Evolutionary conservation across 208 protist genomes (phyloP), one percentile per base, ranked within the genome.

Genomic region (Leishmania gerbilli): DNA sequence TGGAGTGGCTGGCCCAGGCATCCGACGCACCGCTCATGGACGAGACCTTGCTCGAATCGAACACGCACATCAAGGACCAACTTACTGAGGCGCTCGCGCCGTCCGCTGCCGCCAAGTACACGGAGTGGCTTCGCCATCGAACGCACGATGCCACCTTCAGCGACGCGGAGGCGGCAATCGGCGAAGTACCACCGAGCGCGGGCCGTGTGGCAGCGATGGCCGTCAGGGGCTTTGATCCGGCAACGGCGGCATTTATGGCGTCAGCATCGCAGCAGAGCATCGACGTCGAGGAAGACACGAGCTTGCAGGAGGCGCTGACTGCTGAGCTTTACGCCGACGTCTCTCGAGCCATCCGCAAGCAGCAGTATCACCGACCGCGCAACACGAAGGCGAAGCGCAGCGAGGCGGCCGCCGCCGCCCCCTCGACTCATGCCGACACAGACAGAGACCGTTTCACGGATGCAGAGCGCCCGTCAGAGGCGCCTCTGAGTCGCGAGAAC

Each of bases 1-100:
- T 94, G 13, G 68, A 88, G 81, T 94, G 89, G 89, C 79, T 94
- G 19, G 69, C 85, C 1, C 83, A 92, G 77, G 64, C 84, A 8
- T 7, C 81, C 0, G 81, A 89, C 76, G 81, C 84, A 2, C 91
- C 91, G 8, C 86, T 92, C 21, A 88, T 94, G 88, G 79, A 87
- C 34, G 15, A 40, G n/a, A 83, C 71, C 15, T 7, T 83, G 17
- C 80, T 93, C 42, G 21, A 74, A 49, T 53, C 71, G 6, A 72
- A 51, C 53, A 79, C 78, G 8, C 5, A 45, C 37, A 77, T 87
- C 37, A 58, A 55, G 15, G 75, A 81, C 11, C 68, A 83, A 11
- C 69, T 88, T 24, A 53, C 13, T 27, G 34, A 58, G 53, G 40
- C 60, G 9, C 53, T 64, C 6, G 37, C 55, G 51, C 21, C 55